Evolutionary conservation across 306 rosid species (phyloP), one percentile per base, ranked within the genome.

Genomic region (Psophocarpus tetragonolobus): DNA sequence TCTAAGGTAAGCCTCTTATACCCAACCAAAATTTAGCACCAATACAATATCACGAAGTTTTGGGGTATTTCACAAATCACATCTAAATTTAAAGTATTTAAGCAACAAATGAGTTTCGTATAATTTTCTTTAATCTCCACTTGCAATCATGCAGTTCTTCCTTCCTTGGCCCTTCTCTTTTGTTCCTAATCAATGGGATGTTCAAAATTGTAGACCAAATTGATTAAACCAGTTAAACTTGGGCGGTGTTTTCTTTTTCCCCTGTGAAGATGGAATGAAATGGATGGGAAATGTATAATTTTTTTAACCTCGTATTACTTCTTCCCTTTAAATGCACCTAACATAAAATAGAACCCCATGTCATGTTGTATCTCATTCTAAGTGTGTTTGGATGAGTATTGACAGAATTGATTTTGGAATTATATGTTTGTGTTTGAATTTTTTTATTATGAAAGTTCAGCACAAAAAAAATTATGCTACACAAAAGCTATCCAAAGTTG

Each of bases 191-290:
- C 39, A 58, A 42, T 21, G 10, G 41, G 29, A 1, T 74, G 44
- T 42, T 41, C 53, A 73, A 53, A 80, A 64, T 20, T 50, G 14
- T 41, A n/a, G 35, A 74, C 21, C 15, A 58, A 26, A 58, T 30
- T 23, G 41, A 58, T 18, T 39, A 5, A 73, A 39, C 27, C 33
- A 63, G 26, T 54, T 24, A 23, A 26, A 2, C 68, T 5, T 15
- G 20, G 23, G 21, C 14, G 1, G 60, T 10, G 18, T 21, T 20
- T 4, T 53, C 20, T 53, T 9, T 29, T 62, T 62, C n/a, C 32
- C 18, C 12, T n/a, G 12, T 8, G 14, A 15, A 62, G 68, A 30
- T 7, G 35, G 44, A 62, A 44, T 8, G 24, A n/a, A n/a, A n/a
- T n/a, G 27, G 30, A 53, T 53, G 61, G 14, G 32, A 62, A 33